Base-by-base conservation (phyloP, 768 basidiomycete genomes). In the Hydnomerulius pinastri region DNA sequence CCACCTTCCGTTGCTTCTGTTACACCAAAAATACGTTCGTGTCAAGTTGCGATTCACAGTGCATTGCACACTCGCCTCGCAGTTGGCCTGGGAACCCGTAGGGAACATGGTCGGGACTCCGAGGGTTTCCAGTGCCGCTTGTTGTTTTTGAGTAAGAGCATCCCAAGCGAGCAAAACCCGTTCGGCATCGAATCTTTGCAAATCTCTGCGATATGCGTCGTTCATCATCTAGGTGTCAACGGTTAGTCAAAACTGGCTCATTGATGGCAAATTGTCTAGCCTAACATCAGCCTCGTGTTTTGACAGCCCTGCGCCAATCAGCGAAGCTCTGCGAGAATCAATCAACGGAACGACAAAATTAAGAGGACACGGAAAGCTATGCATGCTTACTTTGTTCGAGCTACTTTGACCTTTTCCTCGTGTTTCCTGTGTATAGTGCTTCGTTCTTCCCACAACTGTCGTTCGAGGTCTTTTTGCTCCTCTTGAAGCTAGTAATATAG, bases 161-260 rank as follows among this genome's bases (percentile, higher is more conserved):
- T 90, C 90, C 88, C 90, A 93, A 8, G 87, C 86, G 3, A 82
- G 74, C 6, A 92, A 66, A 9, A 76, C 85, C 30, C 85, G 77
- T 43, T 90, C 82, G n/a, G 59, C 59, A 61, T 92, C 90, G 61
- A 91, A 91, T 54, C 75, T 79, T 32, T 65, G 70, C 30, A 92
- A 64, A 53, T 90, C 90, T 56, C 74, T 80, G 51, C 77, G 80
- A 69, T 85, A 84, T 20, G 78, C 77, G 41, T 78, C 78, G 41
- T 79, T 77, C 57, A 92, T 70, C 76, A 76, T 82, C 91, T 93
- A 65, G 43, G 41, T 40, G 51, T 49, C 51, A 48, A 51, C n/a
- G n/a, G 30, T 33, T 25, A 30, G 53, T 64, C 58, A 64, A 54
- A n/a, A 4, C 30, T 35, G n/a, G 33, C 20, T 33, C 32, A 12